A percentile compares a stretch with the other conserved stretches of the same genome.
phyloP scores from a whole-genome alignment of 352 stramenopile species.

The Phytophthora agathidicida region DNA sequence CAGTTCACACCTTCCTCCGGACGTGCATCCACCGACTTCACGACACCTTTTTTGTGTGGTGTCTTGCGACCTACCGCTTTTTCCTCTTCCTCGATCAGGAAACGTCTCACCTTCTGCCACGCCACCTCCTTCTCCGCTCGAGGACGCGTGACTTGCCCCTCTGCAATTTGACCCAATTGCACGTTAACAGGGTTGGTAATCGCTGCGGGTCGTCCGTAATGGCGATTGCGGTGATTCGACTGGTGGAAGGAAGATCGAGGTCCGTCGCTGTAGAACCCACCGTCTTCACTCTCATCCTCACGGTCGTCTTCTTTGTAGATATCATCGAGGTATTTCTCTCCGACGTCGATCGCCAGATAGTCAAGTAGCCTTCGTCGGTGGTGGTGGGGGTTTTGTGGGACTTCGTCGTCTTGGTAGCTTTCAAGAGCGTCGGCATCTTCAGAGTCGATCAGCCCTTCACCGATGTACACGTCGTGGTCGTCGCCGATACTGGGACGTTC shows the following conservation, averaged over 20 bases:
- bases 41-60: too few relatives aligned
- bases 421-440: constrained; percentile 42
- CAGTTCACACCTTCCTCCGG: constrained; percentile 23
- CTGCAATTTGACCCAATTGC: too few relatives aligned
- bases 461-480: constrained; percentile 43
- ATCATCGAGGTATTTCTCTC: constrained; percentile 60
- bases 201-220: too few relatives aligned
- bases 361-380: constrained; percentile 52
- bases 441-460: constrained; percentile 53
- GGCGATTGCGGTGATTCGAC: too few relatives aligned
- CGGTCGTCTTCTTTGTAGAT: constrained; percentile 60
- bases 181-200: too few relatives aligned
- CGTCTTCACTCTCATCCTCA: constrained; percentile 1
- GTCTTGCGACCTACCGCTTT: constrained; percentile 13
- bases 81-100: constrained; percentile 37
- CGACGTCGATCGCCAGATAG: constrained; percentile 58
- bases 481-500: constrained; percentile 5
- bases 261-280: too few relatives aligned
- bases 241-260: too few relatives aligned
- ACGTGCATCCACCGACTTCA: not conserved
- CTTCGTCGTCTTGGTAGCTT: too few relatives aligned
- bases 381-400: constrained; percentile 2
- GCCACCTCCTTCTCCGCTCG: constrained; percentile 41
- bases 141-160: too few relatives aligned
- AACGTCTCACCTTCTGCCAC: constrained; percentile 38